Percentiles rank a stretch among this genome's conserved stretches.
Conservation (phyloP, 192 early-diverging fungal species). For the Pilaira anomala region DNA sequence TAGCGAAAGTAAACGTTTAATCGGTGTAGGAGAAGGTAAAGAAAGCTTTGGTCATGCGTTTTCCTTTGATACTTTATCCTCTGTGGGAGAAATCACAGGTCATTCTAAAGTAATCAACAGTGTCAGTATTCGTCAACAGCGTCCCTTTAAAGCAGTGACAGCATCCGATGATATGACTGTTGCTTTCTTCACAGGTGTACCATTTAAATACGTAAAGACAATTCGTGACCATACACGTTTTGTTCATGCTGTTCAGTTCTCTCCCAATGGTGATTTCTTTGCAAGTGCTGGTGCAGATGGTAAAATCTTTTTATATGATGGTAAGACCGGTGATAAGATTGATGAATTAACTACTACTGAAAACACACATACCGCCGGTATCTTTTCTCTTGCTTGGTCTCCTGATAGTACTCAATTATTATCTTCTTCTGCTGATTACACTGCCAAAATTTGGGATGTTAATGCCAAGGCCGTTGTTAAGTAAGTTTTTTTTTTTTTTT, state of each 20-base stretch:
- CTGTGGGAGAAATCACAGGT: conserved; percentile 86
- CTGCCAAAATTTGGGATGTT: conserved; percentile 91
- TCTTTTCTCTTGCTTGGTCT: conserved; percentile 88
- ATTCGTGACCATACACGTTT: conserved; percentile 85
- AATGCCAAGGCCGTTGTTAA: conserved; percentile 61
- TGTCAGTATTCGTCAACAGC: conserved; percentile 81
- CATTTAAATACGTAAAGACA: conserved; percentile 76
- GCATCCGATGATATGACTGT: conserved; percentile 86
- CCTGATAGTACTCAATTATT: conserved; percentile 71
- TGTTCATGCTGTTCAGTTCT: conserved; percentile 85
- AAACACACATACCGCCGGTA: conserved; percentile 70
- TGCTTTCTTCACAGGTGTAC: conserved; percentile 90
- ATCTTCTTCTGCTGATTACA: conserved; percentile 83
- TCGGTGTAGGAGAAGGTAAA: conserved; percentile 94
- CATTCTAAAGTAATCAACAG: conserved; percentile 88
- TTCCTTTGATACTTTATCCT: conserved; percentile 83
- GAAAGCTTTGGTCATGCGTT: conserved; percentile 91
- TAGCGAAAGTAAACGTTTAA: conserved; percentile 90
- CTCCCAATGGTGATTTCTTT: conserved; percentile 79
- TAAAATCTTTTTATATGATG: conserved; percentile 92
- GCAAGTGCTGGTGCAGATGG: conserved; percentile 82
- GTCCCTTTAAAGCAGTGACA: conserved; percentile 92
- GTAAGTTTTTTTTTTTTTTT: conserved; percentile 28
- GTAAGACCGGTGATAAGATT: conserved; percentile 79
- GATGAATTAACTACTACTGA: conserved; percentile 46